Conservation (phyloP, 768 basidiomycete species). For the Pluteus cervinus region DNA sequence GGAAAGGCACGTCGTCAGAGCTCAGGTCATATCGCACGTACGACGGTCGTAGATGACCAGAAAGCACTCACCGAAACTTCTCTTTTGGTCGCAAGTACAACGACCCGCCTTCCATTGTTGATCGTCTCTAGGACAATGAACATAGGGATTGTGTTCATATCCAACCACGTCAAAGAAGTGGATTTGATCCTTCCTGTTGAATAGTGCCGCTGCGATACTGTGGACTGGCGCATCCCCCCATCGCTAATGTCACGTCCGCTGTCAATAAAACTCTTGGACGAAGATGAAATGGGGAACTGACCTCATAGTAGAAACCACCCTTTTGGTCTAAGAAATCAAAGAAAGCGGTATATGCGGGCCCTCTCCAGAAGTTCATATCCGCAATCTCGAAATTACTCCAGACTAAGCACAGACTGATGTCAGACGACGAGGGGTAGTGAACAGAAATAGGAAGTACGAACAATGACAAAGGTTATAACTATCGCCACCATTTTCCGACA, state of each 20-base stretch:
- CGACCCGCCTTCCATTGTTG: constrained; percentile 44
- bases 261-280: constrained; percentile 37
- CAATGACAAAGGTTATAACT: constrained; percentile 73
- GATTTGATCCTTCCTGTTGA: constrained; percentile 50
- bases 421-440: background rate
- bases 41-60: background rate
- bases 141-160: constrained; percentile 72
- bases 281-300: constrained; percentile 28
- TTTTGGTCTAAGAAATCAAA: constrained; percentile 56
- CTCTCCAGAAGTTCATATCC: constrained; percentile 58
- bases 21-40: background rate
- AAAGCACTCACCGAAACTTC: constrained; percentile 51
- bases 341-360: constrained; percentile 59
- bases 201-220: constrained; percentile 59
- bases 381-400: constrained; percentile 72
- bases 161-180: constrained; percentile 78
- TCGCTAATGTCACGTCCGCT: constrained; percentile 31
- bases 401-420: constrained; percentile 22
- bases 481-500: constrained; percentile 42
- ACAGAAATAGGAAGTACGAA: constrained; percentile 24
- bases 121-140: constrained; percentile 53
- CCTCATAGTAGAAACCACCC: constrained; percentile 69
- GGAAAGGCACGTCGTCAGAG: background rate
- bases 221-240: constrained; percentile 66
- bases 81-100: constrained; percentile 52